Conservation (phyloP, 2,329 filamentous ascomycete genomes). For the Amauroascus verrucosus region DNA sequence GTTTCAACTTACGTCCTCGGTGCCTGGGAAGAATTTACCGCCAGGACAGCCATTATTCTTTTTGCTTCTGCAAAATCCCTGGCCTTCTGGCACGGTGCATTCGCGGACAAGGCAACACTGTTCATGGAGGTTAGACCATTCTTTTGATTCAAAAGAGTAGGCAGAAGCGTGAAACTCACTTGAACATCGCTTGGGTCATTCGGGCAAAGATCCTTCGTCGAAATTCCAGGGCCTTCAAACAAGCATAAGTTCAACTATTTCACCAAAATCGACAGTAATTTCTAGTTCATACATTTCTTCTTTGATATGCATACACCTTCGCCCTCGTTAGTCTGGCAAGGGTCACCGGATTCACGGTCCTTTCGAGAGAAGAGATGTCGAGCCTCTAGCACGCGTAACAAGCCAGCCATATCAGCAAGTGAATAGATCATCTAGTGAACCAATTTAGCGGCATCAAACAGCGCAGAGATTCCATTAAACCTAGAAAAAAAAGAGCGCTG, state of each 20-base stretch:
- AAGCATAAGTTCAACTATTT: not conserved
- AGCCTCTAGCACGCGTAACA: not conserved
- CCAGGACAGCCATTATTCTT: constrained; percentile 1
- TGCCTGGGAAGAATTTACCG: constrained; percentile 8
- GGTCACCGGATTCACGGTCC: not conserved
- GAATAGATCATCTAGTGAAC: not conserved
- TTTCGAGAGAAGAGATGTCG: not conserved
- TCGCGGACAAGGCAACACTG: constrained; percentile 10
- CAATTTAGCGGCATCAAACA: not conserved
- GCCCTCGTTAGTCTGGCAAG: constrained; percentile 1
- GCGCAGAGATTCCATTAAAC: not conserved
- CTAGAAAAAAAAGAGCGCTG: no score
- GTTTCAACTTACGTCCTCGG: not conserved
- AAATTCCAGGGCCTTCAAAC: constrained; percentile 3
- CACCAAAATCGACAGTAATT: not conserved
- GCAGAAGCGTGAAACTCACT: not conserved
- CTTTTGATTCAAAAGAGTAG: not conserved
- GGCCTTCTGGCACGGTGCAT: constrained; percentile 3
- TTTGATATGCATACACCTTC: constrained; percentile 6
- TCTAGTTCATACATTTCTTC: not conserved
- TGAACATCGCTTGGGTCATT: constrained; percentile 1
- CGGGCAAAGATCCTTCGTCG: not conserved
- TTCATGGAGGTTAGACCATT: not conserved
- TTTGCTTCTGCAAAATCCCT: constrained; percentile 6
- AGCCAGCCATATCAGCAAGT: not conserved